phyloP scores from a whole-genome alignment of 2,329 filamentous ascomycete genomes.

The Aureobasidium sp. region DNA sequence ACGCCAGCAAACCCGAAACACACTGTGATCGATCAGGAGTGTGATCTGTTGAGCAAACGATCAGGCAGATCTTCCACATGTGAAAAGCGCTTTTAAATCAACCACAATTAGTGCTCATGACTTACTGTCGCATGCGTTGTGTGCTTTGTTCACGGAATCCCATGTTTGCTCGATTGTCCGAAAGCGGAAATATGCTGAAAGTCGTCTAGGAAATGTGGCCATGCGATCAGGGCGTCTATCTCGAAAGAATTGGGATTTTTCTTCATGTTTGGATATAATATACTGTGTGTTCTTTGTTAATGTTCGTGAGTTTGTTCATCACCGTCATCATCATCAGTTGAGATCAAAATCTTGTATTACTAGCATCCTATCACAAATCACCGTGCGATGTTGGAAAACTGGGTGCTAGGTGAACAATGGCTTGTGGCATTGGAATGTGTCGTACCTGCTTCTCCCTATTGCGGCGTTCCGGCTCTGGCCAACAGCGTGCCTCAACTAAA shows the following conservation, averaged over 20 bases:
- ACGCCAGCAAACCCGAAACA: conserved; percentile 3
- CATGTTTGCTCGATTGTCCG: conserved; percentile 10
- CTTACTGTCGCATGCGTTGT: conserved; percentile 15
- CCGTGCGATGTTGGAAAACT: conserved; percentile 9
- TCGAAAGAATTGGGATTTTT: neutral
- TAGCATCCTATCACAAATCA: conserved; percentile 8
- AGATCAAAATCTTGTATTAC: conserved; percentile 7
- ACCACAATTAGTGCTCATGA: neutral
- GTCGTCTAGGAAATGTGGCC: neutral
- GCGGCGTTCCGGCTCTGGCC: neutral
- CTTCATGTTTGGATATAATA: neutral
- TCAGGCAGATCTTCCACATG: neutral
- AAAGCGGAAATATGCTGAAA: conserved; percentile 1
- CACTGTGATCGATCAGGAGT: neutral
- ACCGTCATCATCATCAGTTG: neutral
- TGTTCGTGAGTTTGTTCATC: neutral
- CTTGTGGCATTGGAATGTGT: conserved; percentile 13
- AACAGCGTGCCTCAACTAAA: conserved; percentile 11
- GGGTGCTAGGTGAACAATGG: conserved; percentile 9
- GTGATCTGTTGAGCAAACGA: conserved; percentile 7
- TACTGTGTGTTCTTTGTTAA: neutral
- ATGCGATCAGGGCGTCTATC: neutral
- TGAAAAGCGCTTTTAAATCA: conserved; percentile 8
- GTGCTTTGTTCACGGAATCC: conserved; percentile 2
- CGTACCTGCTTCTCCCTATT: conserved; percentile 7